Evolutionary conservation across 2,329 filamentous ascomycete species (phyloP).

Genomic region (Ophiostoma sp.): DNA sequence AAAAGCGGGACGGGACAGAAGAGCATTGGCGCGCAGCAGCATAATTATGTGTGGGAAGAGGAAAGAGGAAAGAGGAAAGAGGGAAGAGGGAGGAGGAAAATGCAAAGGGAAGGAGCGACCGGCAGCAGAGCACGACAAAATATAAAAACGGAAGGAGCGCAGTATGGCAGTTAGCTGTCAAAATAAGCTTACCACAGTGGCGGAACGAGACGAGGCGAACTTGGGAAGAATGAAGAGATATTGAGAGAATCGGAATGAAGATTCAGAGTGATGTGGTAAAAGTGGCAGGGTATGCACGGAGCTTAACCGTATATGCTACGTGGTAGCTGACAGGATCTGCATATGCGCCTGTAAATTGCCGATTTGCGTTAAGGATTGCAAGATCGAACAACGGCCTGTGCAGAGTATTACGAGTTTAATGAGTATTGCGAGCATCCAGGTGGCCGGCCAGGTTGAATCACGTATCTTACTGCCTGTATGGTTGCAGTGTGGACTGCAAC

Average conservation of each 20-base stretch:
- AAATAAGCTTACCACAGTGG: not conserved
- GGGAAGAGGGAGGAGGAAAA: no score
- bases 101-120: not conserved
- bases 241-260: not conserved
- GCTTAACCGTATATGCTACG: not conserved
- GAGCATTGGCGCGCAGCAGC: not conserved
- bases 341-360: not conserved
- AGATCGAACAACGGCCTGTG: not conserved
- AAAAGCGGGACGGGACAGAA: slow-evolving; percentile 21
- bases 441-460: not conserved
- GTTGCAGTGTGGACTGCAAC: slow-evolving; percentile 2
- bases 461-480: not conserved
- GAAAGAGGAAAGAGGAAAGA: no score
- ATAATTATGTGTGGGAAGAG: not conserved
- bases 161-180: not conserved
- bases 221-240: not conserved
- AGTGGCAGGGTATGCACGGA: not conserved
- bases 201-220: not conserved
- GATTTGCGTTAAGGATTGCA: not conserved
- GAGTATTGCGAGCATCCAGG: not conserved
- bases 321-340: slow-evolving; percentile 7
- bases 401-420: not conserved
- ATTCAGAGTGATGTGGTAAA: not conserved
- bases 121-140: not conserved
- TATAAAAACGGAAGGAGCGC: slow-evolving; percentile 2